Percentiles rank a stretch among this genome's conserved stretches.
Conservation (phyloP, 441 rosid genomes). For the Hura crepitans region DNA sequence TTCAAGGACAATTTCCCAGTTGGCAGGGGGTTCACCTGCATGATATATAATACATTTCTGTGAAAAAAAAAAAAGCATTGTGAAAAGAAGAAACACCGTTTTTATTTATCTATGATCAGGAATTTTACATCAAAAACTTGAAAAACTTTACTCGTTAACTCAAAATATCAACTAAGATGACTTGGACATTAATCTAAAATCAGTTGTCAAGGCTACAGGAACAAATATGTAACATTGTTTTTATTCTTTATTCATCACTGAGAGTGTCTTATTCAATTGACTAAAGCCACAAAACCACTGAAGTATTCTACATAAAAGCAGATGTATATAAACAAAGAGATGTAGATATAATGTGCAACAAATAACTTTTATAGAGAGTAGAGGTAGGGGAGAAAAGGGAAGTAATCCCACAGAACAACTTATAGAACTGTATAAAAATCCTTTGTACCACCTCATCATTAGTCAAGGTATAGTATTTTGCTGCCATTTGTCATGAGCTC, state of each 20-base stretch:
- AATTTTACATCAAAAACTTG: background rate
- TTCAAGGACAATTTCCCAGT: slow-evolving; percentile 78
- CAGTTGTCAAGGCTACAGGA: background rate
- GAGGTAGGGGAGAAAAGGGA: background rate
- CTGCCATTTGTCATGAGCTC: slow-evolving; percentile 2
- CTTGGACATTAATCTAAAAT: background rate
- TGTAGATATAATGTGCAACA: background rate
- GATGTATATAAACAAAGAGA: background rate
- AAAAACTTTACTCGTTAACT: background rate
- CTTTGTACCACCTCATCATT: background rate
- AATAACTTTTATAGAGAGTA: background rate
- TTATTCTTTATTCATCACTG: background rate
- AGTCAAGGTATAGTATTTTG: background rate
- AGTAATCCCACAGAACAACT: background rate
- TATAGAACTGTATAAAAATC: background rate
- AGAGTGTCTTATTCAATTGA: background rate
- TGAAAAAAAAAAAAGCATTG: slow-evolving; percentile 1
- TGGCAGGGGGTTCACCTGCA: slow-evolving; percentile 53
- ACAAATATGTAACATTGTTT: background rate
- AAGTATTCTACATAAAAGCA: background rate
- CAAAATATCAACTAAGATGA: background rate
- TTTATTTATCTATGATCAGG: background rate
- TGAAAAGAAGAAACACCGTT: background rate
- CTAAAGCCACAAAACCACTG: background rate
- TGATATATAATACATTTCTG: slow-evolving; percentile 19